A percentile compares a stretch with the other conserved stretches of the same genome.
Evolutionary conservation across 2,329 filamentous ascomycete species (phyloP).

Genomic region (Aspergillus amoenus): DNA sequence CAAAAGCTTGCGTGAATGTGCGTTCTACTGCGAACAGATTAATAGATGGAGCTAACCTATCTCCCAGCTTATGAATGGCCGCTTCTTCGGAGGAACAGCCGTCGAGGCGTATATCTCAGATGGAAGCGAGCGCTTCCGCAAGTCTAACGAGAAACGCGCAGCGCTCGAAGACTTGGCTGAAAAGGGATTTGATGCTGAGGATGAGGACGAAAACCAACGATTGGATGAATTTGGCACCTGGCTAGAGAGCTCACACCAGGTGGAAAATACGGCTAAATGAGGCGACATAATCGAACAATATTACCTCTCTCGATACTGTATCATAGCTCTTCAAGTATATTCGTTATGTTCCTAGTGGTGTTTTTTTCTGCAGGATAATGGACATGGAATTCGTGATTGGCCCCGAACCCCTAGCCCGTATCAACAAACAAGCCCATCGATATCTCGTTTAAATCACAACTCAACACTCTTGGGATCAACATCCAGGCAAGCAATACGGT

Average conservation of each 20-base stretch:
- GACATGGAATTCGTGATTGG: not conserved
- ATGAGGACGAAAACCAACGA: constrained; percentile 46
- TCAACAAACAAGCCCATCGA: not conserved
- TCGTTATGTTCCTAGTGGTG: not conserved
- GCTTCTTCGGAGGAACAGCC: constrained; percentile 71
- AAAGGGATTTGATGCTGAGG: constrained; percentile 41
- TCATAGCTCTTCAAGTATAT: not conserved
- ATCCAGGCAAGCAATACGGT: not conserved
- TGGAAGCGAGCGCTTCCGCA: constrained; percentile 71
- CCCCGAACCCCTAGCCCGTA: not conserved
- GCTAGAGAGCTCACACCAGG: constrained; percentile 37
- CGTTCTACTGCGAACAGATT: constrained; percentile 12
- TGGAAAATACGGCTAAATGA: constrained; percentile 28
- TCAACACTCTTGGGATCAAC: not conserved
- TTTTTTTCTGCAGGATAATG: not conserved
- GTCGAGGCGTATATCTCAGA: constrained; percentile 71
- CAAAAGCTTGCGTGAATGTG: constrained; percentile 65
- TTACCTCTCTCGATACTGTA: not conserved
- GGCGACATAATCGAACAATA: not conserved
- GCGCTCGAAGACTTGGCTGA: constrained; percentile 49
- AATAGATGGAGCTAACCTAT: not conserved
- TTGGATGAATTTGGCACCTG: constrained; percentile 52
- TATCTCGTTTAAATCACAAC: not conserved
- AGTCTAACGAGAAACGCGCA: constrained; percentile 53
- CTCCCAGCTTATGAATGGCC: constrained; percentile 67